Base-by-base conservation (phyloP, 2,329 filamentous ascomycete species). In the Hypoxylon sp. region DNA sequence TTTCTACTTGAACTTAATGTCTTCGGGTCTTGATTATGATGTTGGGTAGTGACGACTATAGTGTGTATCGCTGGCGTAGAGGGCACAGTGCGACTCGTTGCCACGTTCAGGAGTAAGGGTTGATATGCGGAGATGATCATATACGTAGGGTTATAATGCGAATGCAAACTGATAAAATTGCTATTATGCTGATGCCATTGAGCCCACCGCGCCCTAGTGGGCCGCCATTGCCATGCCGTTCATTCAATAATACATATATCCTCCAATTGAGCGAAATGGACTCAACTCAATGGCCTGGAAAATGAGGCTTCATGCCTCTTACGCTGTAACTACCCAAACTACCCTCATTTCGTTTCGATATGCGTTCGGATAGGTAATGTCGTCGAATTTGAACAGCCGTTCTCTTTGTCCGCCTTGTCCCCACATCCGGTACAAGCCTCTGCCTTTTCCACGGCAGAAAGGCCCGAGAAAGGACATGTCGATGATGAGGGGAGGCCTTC, bases 401-500 rank as follows among this genome's bases (percentile, higher is more conserved):
- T 57, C 59, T 66, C 55, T 37, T 65, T 64, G 9, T 67, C 69
- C 1, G 10, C 50, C 29, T 69, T 59, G 5, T 71, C 66, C 6
- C 55, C 66, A 17, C 69, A 71, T 17, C 69, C 63, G 17, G 11
- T 64, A 42, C 69, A 71, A 31, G 59, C 57, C 1, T 69, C 69
- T 2, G 69, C 47, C 47, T 66, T 69, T 3, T 58, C 62, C 17
- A 31, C 42, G 11, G 62, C 62, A 4, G 66, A 65, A 26, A 75
- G 17, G 0, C 74, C 74, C 0, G 74, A 71, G 52, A 76, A 76
- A 5, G 74, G 74, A 46, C 74, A 76, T 0, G 62, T 53, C 13
- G 52, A 47, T 33, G 31, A 62, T 0, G 37, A 69, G 35, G 37
- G 50, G 1, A 67, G 24, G 84, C 82, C 77, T 47, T 78, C 79